Evolutionary conservation across 306 rosid genomes (phyloP), one percentile per base, ranked within the genome.

Genomic region (Cucurbita ficifolia): DNA sequence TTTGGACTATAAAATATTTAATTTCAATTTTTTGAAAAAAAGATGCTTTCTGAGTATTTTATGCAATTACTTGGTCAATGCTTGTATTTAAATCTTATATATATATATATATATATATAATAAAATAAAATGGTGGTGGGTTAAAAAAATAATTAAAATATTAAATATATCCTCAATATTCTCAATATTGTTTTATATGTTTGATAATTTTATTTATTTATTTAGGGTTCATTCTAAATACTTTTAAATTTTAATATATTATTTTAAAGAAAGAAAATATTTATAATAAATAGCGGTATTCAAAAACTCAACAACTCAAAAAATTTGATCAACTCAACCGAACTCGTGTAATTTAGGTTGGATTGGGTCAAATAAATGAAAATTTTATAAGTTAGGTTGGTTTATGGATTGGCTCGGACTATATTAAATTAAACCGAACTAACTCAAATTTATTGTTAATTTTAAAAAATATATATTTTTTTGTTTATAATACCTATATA

Each of bases 11-110:
- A 49, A 29, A 29, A 69, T 69, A 69, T 35, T 69, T 0, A 22
- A 68, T 3, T 69, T 69, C 16, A 8, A 24, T 69, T 69, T 69
- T 67, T 48, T 69, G 10, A 77, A 72, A 75, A 75, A 29, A 80
- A 57, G 86, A 80, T 85, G 78, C 84, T 16, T 72, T 57, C 77
- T 72, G 13, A 77, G 65, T 79, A 74, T 75, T 65, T 51, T 74
- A 79, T 76, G 70, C 39, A 75, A 77, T 77, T 80, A 33, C 74
- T 75, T 75, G 69, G 86, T 82, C 86, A 82, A 85, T 82, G 84
- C 13, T 67, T 17, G 45, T 59, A 70, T 61, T 81, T 46, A 48
- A 21, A 69, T 43, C n/a, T 67, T 67, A 5, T 61, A 14, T 62
- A 62, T 62, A 62, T 61, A 33, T 57, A 59, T 59, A 12, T 35